phyloP scores from a whole-genome alignment of 129 eudicot species.

The Centella asiatica region DNA sequence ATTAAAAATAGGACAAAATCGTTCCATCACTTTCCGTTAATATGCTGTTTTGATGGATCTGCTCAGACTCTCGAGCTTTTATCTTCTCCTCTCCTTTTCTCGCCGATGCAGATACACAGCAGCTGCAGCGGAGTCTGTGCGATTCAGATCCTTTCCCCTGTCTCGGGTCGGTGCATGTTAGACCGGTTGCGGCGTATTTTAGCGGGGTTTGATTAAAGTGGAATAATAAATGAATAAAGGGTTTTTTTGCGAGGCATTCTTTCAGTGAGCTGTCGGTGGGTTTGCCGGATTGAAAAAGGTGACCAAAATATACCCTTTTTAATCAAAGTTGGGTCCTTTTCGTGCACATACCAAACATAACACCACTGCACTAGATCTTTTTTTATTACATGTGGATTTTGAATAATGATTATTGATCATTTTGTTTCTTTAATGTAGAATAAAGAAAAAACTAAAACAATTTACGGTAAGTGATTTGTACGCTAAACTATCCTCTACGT shows the following conservation, averaged over 20 bases:
- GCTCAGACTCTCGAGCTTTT: constrained; percentile 15
- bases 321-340: too few species aligned
- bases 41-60: background rate
- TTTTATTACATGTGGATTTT: too few species aligned
- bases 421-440: too few species aligned
- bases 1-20: background rate
- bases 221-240: background rate
- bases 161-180: background rate
- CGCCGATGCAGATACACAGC: background rate
- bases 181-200: constrained; percentile 12
- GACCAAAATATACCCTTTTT: too few species aligned
- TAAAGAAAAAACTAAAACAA: too few species aligned
- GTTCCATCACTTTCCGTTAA: constrained; percentile 27
- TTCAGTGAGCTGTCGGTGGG: background rate
- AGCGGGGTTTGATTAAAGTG: constrained; percentile 21
- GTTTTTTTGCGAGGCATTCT: background rate
- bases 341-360: too few species aligned
- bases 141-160: background rate
- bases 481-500: too few species aligned
- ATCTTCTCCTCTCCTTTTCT: constrained; percentile 22
- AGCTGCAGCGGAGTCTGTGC: constrained; percentile 3
- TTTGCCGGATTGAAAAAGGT: too few species aligned
- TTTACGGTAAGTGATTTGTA: too few species aligned
- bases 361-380: too few species aligned
- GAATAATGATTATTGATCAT: too few species aligned